Conservation (phyloP, 257 asterid species). For the Schizonepeta tenuifolia region DNA sequence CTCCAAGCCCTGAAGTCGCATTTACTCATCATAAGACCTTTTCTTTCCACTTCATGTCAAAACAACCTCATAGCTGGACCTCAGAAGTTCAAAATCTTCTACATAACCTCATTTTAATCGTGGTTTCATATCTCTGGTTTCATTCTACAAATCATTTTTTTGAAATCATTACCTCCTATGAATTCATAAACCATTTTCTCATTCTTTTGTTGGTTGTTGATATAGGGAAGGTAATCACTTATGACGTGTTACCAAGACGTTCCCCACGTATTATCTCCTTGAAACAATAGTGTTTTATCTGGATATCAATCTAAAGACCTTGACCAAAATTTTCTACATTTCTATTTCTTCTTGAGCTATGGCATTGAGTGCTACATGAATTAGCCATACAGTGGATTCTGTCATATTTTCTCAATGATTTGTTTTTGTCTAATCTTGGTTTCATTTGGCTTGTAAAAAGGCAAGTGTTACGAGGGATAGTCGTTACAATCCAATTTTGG, state of each 20-base stretch:
- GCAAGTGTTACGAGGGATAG: not conserved
- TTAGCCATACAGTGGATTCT: not conserved
- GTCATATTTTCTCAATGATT: not conserved
- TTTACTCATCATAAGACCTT: too few species aligned
- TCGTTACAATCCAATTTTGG: not conserved
- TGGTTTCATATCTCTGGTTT: too few species aligned
- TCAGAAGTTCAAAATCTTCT: too few species aligned
- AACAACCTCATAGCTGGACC: too few species aligned
- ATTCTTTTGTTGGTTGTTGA: not conserved
- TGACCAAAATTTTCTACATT: too few species aligned
- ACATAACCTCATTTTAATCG: too few species aligned
- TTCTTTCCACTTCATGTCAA: too few species aligned
- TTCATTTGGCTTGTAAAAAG: not conserved
- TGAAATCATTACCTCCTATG: not conserved
- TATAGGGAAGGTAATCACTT: not conserved
- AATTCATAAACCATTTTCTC: not conserved
- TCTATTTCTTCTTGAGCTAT: not conserved
- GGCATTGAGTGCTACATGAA: not conserved
- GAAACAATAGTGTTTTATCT: not conserved
- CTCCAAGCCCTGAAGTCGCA: too few species aligned
- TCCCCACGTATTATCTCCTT: not conserved
- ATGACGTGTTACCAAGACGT: not conserved
- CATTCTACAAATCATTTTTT: too few species aligned
- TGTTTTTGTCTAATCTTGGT: not conserved
- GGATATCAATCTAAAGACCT: not conserved